phyloP scores from a whole-genome alignment of 139 green algal species.

The Chlorella sp. region DNA sequence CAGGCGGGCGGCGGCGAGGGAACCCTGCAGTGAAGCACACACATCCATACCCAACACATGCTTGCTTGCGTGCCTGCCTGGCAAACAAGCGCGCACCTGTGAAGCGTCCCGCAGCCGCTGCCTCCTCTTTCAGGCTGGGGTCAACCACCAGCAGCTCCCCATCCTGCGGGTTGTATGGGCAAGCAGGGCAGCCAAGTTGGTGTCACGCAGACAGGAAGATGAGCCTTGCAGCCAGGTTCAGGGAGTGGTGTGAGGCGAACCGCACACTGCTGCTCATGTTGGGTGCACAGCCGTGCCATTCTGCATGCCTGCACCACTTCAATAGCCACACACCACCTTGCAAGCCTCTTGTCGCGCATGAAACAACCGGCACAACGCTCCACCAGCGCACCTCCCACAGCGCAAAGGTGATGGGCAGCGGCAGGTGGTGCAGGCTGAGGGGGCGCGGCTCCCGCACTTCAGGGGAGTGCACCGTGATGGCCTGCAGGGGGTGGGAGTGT shows the following conservation, averaged over 20 bases:
- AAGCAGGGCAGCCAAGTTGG: no score
- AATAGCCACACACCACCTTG: no score
- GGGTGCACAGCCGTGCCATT: no score
- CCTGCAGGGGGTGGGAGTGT: background rate
- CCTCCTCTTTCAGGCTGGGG: conserved; percentile 80
- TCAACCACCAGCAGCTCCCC: conserved; percentile 73
- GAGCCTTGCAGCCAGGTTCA: background rate
- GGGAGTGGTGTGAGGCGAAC: no score
- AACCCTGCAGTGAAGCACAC: background rate
- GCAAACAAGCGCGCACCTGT: conserved; percentile 35
- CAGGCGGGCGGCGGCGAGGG: background rate
- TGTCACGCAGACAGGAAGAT: no score
- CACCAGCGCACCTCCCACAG: conserved; percentile 80
- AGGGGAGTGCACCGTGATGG: conserved; percentile 62
- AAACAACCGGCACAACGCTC: no score
- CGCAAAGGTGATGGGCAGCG: conserved; percentile 82
- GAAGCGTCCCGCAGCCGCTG: conserved; percentile 45
- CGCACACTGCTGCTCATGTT: no score
- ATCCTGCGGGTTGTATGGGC: no score
- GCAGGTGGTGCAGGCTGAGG: conserved; percentile 90
- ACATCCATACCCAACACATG: background rate
- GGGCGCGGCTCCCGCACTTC: conserved; percentile 80
- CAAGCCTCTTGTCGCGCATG: no score
- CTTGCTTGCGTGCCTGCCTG: background rate
- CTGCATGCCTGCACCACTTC: no score